Evolutionary conservation across 306 rosid species (phyloP), one percentile per base, ranked within the genome.

Genomic region (Alnus glutinosa): DNA sequence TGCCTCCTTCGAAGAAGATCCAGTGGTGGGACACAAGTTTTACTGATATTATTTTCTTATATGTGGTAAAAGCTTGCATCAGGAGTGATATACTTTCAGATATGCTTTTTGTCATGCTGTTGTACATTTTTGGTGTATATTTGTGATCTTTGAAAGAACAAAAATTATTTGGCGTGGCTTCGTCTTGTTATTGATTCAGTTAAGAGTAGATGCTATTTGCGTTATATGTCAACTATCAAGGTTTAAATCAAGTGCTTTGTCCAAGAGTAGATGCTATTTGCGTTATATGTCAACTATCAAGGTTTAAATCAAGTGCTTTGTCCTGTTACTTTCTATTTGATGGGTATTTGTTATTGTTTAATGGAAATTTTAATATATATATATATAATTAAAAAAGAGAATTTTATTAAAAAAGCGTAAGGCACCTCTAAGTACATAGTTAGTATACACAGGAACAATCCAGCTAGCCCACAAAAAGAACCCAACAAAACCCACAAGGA

Each of bases 311-410:
- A 3, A 9, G 16, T 9, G 34, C 15, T 23, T n/a, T 23, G 34
- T 9, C 10, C 12, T 59, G 28, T 28, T 59, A 9, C 2, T 19
- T 44, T 42, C 50, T 18, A 9, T 8, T 75, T 23, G 30, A 55
- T 70, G 51, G 44, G 66, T 79, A 54, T 68, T 66, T 51, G 57
- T 75, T 77, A 18, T 67, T 73, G 54, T 71, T 61, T 30, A 42
- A 48, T 74, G 81, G 46, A 7, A 72, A 74, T 44, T 62, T 77
- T 54, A 7, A 9, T 73, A 14, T 30, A 55, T 70, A 34, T 34
- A 34, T 23, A 23, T 23, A 23, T 23, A 23, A 23, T 23, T 23
- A 23, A 23, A 23, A 23, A 23, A 23, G 0, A 23, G 28, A 23
- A 23, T 23, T 23, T 23, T 23, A 23, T 23, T 23, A 23, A 23